Base-by-base conservation (phyloP, 345 rosid genomes). In the Aquilaria malaccensis region DNA sequence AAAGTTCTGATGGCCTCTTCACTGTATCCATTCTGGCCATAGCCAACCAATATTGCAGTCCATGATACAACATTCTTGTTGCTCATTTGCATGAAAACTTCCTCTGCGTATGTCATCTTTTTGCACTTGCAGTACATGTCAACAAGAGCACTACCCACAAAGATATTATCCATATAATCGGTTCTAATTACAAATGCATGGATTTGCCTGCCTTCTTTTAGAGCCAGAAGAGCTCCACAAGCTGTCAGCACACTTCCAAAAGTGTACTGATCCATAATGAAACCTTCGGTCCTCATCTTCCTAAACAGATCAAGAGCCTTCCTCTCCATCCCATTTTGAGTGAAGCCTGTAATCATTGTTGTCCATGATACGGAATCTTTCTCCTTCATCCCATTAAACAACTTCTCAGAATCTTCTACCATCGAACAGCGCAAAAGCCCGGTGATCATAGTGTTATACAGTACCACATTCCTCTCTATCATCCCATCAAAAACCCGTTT, bases 71-170 rank as follows among this genome's bases (percentile, higher is more conserved):
- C 92, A 70, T 89, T 93, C 80, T 82, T 93, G 69, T 58, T 53
- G 12, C 61, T 69, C 94, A 86, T 85, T 66, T 76, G 68, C 70
- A 66, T 66, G 57, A 87, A 89, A 70, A 89, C 87, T 49, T 76
- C 70, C 74, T 80, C 85, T 4, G 96, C 98, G 58, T 76, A 79
- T 45, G 62, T 55, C 71, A 84, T 67, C 67, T 52, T 66, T 72
- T 73, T 83, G 72, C 96, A 83, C 75, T 93, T 89, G 74, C 96
- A 87, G 46, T 93, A 90, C 97, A 93, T 90, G 76, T 93, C 99
- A 67, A 85, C 79, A 14, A 93, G 90, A 71, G 99, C 95, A 80
- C 91, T 90, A 9, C 87, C 96, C 15, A 86, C 97, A 60, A 84
- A 83, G 49, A 93, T 66, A 56, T 89, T 82, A 66, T 84, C 77